phyloP scores from a whole-genome alignment of 2,329 filamentous ascomycete genomes.

The Ascochyta viciae-villosae region DNA sequence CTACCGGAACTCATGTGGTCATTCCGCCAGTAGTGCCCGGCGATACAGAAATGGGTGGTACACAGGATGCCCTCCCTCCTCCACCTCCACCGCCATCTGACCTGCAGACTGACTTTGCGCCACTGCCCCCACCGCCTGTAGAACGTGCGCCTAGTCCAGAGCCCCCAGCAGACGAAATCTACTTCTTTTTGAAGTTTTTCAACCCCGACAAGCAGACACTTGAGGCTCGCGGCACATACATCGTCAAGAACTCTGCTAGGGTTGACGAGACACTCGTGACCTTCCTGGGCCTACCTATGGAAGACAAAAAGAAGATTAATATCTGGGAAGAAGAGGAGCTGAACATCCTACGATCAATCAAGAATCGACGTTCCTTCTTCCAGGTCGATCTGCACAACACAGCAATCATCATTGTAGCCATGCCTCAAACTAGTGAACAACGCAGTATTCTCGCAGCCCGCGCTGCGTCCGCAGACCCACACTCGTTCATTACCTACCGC shows the following conservation, averaged over 20 bases:
- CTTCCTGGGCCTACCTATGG: conserved; percentile 36
- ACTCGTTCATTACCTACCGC: conserved; percentile 54
- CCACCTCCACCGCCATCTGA: conserved; percentile 36
- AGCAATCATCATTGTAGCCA: conserved; percentile 42
- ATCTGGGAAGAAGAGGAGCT: conserved; percentile 58
- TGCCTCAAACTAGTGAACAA: conserved; percentile 38
- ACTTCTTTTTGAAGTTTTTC: conserved; percentile 52
- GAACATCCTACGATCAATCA: conserved; percentile 35
- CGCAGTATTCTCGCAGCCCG: conserved; percentile 39
- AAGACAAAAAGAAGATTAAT: conserved; percentile 54
- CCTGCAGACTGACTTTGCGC: conserved; percentile 22
- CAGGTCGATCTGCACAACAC: conserved; percentile 42
- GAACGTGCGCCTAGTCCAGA: conserved; percentile 29
- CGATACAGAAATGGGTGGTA: conserved; percentile 49
- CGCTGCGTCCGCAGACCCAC: conserved; percentile 44
- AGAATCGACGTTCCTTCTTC: conserved; percentile 42
- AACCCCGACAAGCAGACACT: conserved; percentile 46
- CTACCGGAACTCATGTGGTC: conserved; percentile 2
- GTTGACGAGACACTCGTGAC: conserved; percentile 44
- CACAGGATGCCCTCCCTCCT: conserved; percentile 34
- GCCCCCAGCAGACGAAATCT: conserved; percentile 44
- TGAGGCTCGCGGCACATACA: conserved; percentile 41
- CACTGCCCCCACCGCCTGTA: conserved; percentile 29
- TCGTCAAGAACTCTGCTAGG: conserved; percentile 40
- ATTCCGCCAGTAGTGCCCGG: conserved; percentile 29